These are phyloP conservation scores for Botrytis hyacinthi DNA, from an alignment of 2,329 filamentous ascomycete species.

Conservation along the genomic window DNA sequence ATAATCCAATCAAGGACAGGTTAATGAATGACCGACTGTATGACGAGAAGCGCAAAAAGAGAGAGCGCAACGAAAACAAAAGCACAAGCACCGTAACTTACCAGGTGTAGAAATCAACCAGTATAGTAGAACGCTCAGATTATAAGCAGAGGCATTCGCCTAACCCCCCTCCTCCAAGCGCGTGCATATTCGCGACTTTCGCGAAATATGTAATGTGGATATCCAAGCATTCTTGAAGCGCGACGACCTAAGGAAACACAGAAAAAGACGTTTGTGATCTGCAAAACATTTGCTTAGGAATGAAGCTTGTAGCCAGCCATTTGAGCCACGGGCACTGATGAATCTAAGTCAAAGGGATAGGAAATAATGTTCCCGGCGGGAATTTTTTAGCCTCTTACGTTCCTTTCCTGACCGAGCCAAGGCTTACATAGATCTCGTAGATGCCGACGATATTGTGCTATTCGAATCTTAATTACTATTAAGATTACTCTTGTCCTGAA, in stretches of 20 bases:
- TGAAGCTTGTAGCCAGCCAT: neutral
- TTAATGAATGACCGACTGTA: neutral
- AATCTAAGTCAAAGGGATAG: slow-evolving; percentile 1
- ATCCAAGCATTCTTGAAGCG: slow-evolving; percentile 11
- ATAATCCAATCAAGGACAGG: neutral
- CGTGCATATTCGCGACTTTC: neutral
- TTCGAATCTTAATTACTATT: neutral
- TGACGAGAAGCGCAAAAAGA: neutral
- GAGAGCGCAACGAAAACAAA: neutral
- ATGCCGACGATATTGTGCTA: neutral
- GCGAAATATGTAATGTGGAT: slow-evolving; percentile 10
- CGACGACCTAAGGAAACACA: neutral
- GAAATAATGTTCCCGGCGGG: neutral
- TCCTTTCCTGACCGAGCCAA: neutral
- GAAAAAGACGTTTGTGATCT: neutral
- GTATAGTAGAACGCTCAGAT: neutral
- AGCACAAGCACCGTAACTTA: neutral
- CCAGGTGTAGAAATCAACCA: neutral
- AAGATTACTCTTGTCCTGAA: neutral
- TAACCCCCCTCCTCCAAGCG: neutral
- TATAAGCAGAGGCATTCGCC: neutral
- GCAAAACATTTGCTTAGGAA: neutral
- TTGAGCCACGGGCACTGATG: neutral
- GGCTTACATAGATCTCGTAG: neutral
- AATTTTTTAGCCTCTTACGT: neutral